A percentile compares a stretch with the other conserved stretches of the same genome.
Conservation (phyloP, 2,329 filamentous ascomycete species). For the Colletotrichum agaves region DNA sequence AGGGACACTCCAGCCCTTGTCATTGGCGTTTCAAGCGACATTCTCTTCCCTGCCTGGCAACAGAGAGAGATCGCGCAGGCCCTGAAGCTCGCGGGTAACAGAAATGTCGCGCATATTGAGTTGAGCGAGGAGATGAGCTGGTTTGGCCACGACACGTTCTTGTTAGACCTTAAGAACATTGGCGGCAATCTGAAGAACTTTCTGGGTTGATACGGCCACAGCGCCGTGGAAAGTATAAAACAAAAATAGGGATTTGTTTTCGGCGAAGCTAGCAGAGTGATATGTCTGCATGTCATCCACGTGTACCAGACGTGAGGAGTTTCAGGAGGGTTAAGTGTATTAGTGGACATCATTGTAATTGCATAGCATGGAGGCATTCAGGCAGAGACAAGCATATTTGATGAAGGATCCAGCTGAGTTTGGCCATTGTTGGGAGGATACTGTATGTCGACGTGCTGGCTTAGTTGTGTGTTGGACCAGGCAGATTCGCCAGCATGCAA, state of each 20-base stretch:
- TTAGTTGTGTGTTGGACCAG: too few species aligned
- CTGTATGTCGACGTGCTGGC: too few species aligned
- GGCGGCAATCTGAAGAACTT: constrained; percentile 86
- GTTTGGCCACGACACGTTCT: constrained; percentile 96
- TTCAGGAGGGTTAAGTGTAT: too few species aligned
- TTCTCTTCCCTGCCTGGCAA: constrained; percentile 97
- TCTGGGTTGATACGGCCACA: constrained; percentile 61
- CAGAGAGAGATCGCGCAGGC: constrained; percentile 93
- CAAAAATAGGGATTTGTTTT: too few species aligned
- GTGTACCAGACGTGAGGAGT: too few species aligned
- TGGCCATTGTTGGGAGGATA: too few species aligned
- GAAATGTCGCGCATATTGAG: constrained; percentile 86
- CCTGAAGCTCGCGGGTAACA: constrained; percentile 80
- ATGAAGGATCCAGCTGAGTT: too few species aligned
- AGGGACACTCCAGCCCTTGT: constrained; percentile 85
- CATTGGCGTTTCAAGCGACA: constrained; percentile 94
- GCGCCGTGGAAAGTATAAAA: too few species aligned
- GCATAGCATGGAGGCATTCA: constrained; percentile 8
- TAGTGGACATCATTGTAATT: background rate
- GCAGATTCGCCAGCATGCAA: too few species aligned
- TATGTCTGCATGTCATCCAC: too few species aligned
- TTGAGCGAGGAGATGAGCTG: constrained; percentile 92
- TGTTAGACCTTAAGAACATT: constrained; percentile 91
- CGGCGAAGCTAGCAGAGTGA: too few species aligned
- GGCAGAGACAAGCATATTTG: constrained; percentile 1